Evolutionary conservation across 495 filamentous ascomycete species (phyloP), one percentile per base, ranked within the genome.

Genomic region (Hypoxylon intermedium): DNA sequence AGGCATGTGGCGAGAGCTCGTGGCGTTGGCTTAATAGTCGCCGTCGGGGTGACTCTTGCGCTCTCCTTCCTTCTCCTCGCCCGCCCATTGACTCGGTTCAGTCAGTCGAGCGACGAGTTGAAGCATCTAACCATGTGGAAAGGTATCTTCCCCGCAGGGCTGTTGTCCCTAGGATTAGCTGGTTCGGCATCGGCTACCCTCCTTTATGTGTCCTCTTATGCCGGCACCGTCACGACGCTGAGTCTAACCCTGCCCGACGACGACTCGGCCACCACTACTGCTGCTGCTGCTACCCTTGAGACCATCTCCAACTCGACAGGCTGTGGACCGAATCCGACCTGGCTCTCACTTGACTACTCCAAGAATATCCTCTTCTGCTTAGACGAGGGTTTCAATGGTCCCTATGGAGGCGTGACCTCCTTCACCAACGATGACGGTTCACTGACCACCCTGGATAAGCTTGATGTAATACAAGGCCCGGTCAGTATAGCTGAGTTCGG

Each of bases 191-290:
- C 70, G 21, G 71, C 75, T 36, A 72, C 63, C 37, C 76, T 74
- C 42, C 75, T 89, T 67, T 87, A 82, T 72, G 83, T 81, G 54
- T 78, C 83, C 9, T 85, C 85, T 19, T 89, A 89, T 77, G 74
- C 74, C 48, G 85, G 85, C 40, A 77, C 73, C 26, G 70, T 87
- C 61, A 83, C 83, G 54, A 79, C 80, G 11, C 75, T 88, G 16
- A 68, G 75, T 40, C 77, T 87, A 37, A 70, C 65, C 38, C 48
- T 55, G 34, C 46, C 67, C 24, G 44, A 64, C 43, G 54, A 68
- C 28, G 60, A 58, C 24, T 41, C 53, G 41, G 47, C 65, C 30
- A 28, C 57, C 30, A 57, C 36, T 19, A 38, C 7, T 7, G n/a
- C 57, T 33, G 62, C 60, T 36, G 42, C 49, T 44, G 66, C 66